phyloP scores from a whole-genome alignment of 345 rosid species.

The Nasturtium officinale region DNA sequence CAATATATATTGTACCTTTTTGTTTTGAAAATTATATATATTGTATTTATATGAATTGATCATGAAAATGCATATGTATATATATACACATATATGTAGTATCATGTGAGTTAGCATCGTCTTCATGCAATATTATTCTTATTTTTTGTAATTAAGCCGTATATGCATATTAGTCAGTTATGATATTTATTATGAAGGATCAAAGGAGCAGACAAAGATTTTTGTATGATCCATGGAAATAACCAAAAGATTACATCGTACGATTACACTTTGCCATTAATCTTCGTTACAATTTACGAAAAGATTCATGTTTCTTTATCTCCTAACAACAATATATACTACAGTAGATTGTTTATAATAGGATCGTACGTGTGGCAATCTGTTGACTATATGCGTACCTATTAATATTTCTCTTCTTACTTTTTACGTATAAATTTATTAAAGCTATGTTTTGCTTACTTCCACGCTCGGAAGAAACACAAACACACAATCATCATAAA shows the following conservation, averaged over 20 bases:
- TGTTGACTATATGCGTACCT: constrained; percentile 32
- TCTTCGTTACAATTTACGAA: constrained; percentile 41
- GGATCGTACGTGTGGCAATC: constrained; percentile 37
- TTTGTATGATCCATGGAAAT: constrained; percentile 21
- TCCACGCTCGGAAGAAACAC: constrained; percentile 39
- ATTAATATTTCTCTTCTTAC: constrained; percentile 21
- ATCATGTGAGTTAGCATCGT: no score
- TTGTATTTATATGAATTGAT: no score
- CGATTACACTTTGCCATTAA: constrained; percentile 23
- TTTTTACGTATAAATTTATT: constrained; percentile 25
- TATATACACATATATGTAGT: no score
- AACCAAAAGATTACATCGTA: constrained; percentile 33
- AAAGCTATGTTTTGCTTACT: constrained; percentile 42
- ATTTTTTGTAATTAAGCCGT: no score
- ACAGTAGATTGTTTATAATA: background rate
- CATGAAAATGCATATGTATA: no score
- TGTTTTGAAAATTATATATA: no score
- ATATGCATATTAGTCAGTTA: background rate
- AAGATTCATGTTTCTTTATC: constrained; percentile 37
- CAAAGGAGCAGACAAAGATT: constrained; percentile 16
- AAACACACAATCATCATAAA: constrained; percentile 38
- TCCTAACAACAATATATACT: constrained; percentile 30
- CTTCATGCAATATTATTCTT: no score
- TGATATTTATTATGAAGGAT: constrained; percentile 2
- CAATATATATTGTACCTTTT: no score